These are phyloP conservation scores for Pistacia atlantica DNA, from an alignment of 345 rosid genomes.

Conservation along the genomic window DNA sequence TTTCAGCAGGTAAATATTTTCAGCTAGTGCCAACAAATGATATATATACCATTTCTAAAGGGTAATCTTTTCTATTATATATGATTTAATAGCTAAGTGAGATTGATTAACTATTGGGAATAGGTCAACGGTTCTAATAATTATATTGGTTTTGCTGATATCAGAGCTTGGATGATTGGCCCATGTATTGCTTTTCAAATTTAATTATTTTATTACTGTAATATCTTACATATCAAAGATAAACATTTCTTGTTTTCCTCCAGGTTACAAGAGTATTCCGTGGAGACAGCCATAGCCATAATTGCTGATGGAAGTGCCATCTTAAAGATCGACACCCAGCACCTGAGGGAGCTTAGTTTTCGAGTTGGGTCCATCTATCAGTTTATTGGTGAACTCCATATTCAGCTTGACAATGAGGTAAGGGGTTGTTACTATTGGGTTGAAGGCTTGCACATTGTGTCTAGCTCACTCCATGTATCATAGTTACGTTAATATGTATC, in stretches of 20 bases:
- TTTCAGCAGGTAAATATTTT: not conserved
- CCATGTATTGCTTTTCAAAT: too few relatives aligned
- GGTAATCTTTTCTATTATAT: not conserved
- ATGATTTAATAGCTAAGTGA: constrained; percentile 5
- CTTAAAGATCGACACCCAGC: constrained; percentile 64
- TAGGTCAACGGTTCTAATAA: constrained; percentile 3
- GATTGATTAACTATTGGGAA: constrained; percentile 1
- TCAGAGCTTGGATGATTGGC: not conserved
- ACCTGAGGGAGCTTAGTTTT: constrained; percentile 70
- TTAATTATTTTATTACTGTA: too few relatives aligned
- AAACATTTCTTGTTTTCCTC: constrained; percentile 6
- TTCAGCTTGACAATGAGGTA: constrained; percentile 61
- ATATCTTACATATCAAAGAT: not conserved
- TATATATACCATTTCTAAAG: not conserved
- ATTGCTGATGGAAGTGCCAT: constrained; percentile 54
- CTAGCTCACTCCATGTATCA: not conserved
- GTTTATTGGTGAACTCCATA: constrained; percentile 80
- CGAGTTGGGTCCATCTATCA: constrained; percentile 68
- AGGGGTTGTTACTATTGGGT: not conserved
- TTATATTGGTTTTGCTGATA: not conserved
- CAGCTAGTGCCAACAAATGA: not conserved
- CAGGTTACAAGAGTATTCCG: constrained; percentile 62
- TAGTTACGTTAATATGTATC: not conserved
- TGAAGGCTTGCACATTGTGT: constrained; percentile 6
- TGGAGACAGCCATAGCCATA: constrained; percentile 55